phyloP scores from a whole-genome alignment of 2,329 filamentous ascomycete genomes.

The Aspergillus piperis region DNA sequence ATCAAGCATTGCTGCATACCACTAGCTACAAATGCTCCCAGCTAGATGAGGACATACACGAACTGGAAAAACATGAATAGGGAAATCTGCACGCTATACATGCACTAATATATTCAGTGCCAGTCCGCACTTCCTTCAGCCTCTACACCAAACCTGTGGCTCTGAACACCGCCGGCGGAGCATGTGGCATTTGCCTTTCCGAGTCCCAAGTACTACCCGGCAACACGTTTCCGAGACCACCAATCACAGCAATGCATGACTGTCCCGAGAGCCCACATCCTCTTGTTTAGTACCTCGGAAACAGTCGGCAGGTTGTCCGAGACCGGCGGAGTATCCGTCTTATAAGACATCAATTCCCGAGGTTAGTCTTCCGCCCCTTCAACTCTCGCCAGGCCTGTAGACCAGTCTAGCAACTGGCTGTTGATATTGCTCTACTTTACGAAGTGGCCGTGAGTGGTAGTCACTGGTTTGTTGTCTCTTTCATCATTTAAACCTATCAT shows the following conservation, averaged over 20 bases:
- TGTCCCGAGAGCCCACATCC: background rate
- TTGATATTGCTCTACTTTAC: background rate
- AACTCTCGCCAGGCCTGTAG: background rate
- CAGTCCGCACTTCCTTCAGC: too few species aligned
- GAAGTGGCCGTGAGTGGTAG: too few species aligned
- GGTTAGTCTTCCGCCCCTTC: background rate
- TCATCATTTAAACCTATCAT: too few species aligned
- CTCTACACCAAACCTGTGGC: background rate
- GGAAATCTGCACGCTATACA: too few species aligned
- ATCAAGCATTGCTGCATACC: too few species aligned
- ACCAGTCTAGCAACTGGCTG: background rate
- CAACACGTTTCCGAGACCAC: slow-evolving; percentile 20
- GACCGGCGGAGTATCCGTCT: slow-evolving; percentile 12
- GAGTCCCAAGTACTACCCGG: background rate
- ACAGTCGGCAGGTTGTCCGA: slow-evolving; percentile 16
- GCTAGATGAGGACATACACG: too few species aligned
- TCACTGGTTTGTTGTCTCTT: too few species aligned
- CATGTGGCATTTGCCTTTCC: background rate
- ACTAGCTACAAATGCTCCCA: too few species aligned
- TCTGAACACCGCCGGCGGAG: background rate
- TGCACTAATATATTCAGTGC: too few species aligned
- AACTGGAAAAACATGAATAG: too few species aligned
- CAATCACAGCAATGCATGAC: slow-evolving; percentile 12
- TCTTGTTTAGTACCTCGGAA: slow-evolving; percentile 11
- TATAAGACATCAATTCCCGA: background rate